These are phyloP conservation scores for Termitomyces sp. DNA, from an alignment of 768 basidiomycete genomes.

Conservation along the genomic window DNA sequence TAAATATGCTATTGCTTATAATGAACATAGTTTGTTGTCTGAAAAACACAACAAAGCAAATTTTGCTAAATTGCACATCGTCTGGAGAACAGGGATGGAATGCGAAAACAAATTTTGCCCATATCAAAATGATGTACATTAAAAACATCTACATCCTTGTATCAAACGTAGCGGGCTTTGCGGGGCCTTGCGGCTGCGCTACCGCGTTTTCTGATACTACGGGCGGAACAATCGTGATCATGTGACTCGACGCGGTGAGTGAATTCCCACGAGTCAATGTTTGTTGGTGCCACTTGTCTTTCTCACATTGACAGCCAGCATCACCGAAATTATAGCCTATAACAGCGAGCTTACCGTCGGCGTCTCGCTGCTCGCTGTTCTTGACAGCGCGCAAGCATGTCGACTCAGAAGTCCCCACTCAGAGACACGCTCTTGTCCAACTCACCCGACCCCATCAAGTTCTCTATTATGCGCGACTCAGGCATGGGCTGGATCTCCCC, in stretches of 20 bases:
- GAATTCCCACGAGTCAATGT: constrained; percentile 35
- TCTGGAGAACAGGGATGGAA: too few species aligned
- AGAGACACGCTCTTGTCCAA: constrained; percentile 60
- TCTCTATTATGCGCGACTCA: constrained; percentile 59
- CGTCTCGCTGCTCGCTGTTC: constrained; percentile 3
- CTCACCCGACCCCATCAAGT: constrained; percentile 61
- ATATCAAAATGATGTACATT: too few species aligned
- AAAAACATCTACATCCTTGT: too few species aligned
- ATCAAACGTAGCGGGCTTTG: too few species aligned
- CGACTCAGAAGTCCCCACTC: constrained; percentile 43
- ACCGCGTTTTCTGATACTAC: too few species aligned
- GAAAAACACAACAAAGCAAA: too few species aligned
- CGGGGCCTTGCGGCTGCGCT: too few species aligned
- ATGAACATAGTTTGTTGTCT: too few species aligned
- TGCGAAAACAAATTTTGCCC: too few species aligned
- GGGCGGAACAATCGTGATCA: constrained; percentile 26
- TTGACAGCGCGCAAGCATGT: constrained; percentile 21
- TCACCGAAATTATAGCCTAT: constrained; percentile 10
- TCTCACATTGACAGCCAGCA: constrained; percentile 10
- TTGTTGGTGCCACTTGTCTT: constrained; percentile 30
- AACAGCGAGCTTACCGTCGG: constrained; percentile 8
- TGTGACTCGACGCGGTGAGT: constrained; percentile 33
- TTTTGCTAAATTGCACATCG: too few species aligned
- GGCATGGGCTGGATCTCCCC: constrained; percentile 61
- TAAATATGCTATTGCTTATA: too few species aligned